Evolutionary conservation across 768 basidiomycete species (phyloP).

Genomic region (Tulasnella sp.): DNA sequence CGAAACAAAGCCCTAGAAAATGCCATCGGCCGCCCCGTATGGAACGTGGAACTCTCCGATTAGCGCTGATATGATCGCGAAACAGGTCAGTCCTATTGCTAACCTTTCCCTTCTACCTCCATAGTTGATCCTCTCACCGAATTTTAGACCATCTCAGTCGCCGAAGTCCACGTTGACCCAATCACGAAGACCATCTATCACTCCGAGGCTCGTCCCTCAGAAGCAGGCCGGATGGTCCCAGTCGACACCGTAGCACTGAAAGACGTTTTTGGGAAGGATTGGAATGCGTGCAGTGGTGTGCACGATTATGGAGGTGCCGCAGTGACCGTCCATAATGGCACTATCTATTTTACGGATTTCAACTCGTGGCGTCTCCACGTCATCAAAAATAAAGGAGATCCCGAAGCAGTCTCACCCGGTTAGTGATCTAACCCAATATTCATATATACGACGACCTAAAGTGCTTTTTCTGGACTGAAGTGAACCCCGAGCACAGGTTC

Average conservation of each 20-base stretch:
- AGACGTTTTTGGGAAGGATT: constrained; percentile 46
- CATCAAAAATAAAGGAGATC: constrained; percentile 27
- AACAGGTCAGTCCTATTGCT: constrained; percentile 35
- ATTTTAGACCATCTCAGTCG: constrained; percentile 26
- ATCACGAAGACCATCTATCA: constrained; percentile 37
- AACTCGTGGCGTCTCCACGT: constrained; percentile 44
- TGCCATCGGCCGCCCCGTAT: constrained; percentile 35
- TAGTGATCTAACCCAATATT: neutral
- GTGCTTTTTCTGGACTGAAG: too few relatives aligned
- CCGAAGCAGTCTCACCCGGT: constrained; percentile 53
- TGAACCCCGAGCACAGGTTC: constrained; percentile 45
- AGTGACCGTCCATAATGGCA: constrained; percentile 40
- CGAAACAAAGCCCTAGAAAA: too few relatives aligned
- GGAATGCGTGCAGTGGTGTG: constrained; percentile 48
- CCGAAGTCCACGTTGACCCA: constrained; percentile 46
- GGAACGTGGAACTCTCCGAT: constrained; percentile 56
- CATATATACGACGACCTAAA: neutral
- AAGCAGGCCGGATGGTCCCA: constrained; percentile 45
- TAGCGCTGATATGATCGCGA: constrained; percentile 41
- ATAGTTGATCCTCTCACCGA: neutral
- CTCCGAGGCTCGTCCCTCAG: constrained; percentile 48
- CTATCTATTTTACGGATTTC: constrained; percentile 50
- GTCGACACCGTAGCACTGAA: constrained; percentile 39
- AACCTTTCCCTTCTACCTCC: too few relatives aligned
- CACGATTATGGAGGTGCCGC: constrained; percentile 66